These are phyloP conservation scores for Acaromyces ingoldii DNA, from an alignment of 1,284 basidiomycete species.

Conservation along the genomic window DNA sequence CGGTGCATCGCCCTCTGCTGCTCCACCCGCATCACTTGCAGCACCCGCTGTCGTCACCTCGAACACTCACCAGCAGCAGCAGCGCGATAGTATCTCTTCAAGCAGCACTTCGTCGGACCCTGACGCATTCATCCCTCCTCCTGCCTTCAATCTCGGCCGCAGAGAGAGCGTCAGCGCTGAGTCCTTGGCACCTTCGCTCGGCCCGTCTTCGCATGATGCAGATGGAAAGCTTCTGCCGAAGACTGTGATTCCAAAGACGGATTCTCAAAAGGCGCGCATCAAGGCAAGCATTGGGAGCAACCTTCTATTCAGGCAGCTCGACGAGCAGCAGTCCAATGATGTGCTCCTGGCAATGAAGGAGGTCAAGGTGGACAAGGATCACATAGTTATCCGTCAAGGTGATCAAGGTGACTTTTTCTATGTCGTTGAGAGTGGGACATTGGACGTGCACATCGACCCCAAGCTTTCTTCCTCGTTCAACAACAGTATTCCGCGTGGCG, in stretches of 20 bases:
- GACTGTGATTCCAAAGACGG: conserved; percentile 68
- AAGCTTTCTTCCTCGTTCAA: too few relatives aligned
- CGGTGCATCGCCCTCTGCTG: not conserved
- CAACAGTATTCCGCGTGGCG: too few relatives aligned
- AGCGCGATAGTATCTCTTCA: not conserved
- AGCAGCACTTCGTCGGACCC: not conserved
- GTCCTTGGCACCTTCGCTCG: conserved; percentile 57
- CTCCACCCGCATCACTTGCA: not conserved
- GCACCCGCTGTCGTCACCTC: not conserved
- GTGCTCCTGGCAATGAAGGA: conserved; percentile 96
- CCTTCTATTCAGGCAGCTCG: conserved; percentile 91
- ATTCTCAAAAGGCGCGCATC: conserved; percentile 81
- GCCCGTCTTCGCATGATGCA: not conserved
- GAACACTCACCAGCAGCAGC: conserved; percentile 4
- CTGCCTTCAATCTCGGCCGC: conserved; percentile 71
- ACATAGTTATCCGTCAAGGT: conserved; percentile 90
- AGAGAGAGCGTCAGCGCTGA: conserved; percentile 96
- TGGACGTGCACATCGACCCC: conserved; percentile 74
- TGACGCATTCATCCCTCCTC: conserved; percentile 51
- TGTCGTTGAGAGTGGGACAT: conserved; percentile 81
- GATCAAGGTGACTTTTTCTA: conserved; percentile 97
- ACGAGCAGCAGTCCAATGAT: conserved; percentile 88
- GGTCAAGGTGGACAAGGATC: conserved; percentile 64
- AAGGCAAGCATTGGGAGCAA: conserved; percentile 79
- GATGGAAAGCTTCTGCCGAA: conserved; percentile 53